Evolutionary conservation across 176 grass and related monocot genomes (phyloP).

Genomic region (Ensete glaucum): DNA sequence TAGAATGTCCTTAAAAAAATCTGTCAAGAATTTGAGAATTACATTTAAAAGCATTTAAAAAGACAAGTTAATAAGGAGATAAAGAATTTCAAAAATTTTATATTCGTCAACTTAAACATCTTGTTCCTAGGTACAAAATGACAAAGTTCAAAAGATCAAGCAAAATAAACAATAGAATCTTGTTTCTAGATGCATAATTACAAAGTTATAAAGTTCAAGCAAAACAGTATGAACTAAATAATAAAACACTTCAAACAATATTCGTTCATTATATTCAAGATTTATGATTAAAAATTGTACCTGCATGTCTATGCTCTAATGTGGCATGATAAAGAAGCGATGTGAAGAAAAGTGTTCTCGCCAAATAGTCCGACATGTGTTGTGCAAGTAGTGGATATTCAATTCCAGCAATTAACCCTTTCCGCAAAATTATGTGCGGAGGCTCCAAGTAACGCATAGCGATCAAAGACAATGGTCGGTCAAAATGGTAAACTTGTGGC

Average conservation of each 20-base stretch:
- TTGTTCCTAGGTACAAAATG: too few species aligned
- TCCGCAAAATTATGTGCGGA: slow-evolving; percentile 88
- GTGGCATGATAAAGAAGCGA: slow-evolving; percentile 65
- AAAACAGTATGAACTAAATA: neutral
- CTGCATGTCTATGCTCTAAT: slow-evolving; percentile 63
- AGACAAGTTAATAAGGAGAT: neutral
- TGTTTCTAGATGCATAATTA: neutral
- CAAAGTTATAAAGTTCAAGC: neutral
- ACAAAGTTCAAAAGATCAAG: too few species aligned
- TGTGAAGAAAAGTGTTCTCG: slow-evolving; percentile 89
- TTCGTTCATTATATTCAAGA: neutral
- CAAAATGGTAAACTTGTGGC: slow-evolving; percentile 94
- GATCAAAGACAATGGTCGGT: slow-evolving; percentile 69
- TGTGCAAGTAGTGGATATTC: slow-evolving; percentile 71
- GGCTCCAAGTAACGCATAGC: slow-evolving; percentile 82
- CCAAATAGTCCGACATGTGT: slow-evolving; percentile 73
- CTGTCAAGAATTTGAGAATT: neutral
- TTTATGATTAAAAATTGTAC: slow-evolving; percentile 21
- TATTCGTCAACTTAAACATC: too few species aligned
- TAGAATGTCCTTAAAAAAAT: neutral
- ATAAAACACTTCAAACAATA: neutral
- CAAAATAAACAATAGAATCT: too few species aligned
- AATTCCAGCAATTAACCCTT: slow-evolving; percentile 83
- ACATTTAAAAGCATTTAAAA: neutral
- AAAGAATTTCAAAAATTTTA: too few species aligned